Base-by-base conservation (phyloP, 2,329 filamentous ascomycete species). In the Ophiostoma tasmaniense region DNA sequence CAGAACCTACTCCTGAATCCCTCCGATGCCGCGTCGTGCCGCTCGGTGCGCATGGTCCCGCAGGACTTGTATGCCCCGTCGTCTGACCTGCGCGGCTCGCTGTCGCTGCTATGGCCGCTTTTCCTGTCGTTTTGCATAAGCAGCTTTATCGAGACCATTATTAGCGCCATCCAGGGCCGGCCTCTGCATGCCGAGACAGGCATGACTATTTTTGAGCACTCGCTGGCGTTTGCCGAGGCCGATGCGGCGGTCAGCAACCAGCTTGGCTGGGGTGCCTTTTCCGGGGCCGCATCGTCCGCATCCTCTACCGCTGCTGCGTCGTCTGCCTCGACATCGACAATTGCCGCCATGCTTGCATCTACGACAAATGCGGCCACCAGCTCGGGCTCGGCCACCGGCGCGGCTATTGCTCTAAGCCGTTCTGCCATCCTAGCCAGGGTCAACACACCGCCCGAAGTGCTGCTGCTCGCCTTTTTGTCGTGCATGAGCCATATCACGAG, bases 181-280 rank as follows among this genome's bases (percentile, higher is more conserved):
- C 85, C 87, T 2, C 86, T 92, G 0, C 87, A 90, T 72, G 90
- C 91, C 0, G 95, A 98, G 79, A 96, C 92, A 1, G 93, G 93
- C 22, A 97, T 98, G 91, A 97, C 93, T 0, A 85, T 97, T 1
- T 97, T 98, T 75, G 95, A 99, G 77, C 93, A 97, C 76, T 97
- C 93, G 0, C 83, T 99, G 10, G 94, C 94, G 2, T 99, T 98
- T 79, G 92, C 94, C 13, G 95, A 99, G 78, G 94, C 94, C 10
- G 95, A 99, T 77, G 90, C 91, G 37, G 90, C 93, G 72, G 89
- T 97, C 64, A 89, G 89, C 74, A 91, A 89, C 73, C 90, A 93
- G 66, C 85, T 97, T 17, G 89, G 89, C 14, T 87, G 93, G 77
- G 87, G 89, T 0, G 74, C 87, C 0, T 89, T 91, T 74, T 35